These are phyloP conservation scores for Dictyostelium citrinum DNA, from an alignment of 78 protist species.

Conservation along the genomic window DNA sequence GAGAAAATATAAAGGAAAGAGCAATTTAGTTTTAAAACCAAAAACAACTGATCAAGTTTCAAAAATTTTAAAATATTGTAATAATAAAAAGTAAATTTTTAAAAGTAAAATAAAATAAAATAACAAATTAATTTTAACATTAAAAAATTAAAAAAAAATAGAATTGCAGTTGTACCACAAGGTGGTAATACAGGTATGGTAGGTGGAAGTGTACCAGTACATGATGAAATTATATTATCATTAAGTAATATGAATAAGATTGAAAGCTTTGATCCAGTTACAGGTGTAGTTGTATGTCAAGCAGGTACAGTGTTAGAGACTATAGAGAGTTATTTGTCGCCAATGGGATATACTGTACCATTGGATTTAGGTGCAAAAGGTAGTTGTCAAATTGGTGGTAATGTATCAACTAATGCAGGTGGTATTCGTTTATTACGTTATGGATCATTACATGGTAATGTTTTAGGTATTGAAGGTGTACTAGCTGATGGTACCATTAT, in stretches of 20 bases:
- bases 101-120: too few species aligned
- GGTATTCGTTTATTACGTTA: conserved; percentile 94
- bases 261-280: conserved; percentile 25
- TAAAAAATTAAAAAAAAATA: too few species aligned
- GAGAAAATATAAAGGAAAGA: conserved; percentile 65
- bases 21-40: conserved; percentile 71
- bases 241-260: conserved; percentile 80
- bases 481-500: conserved; percentile 92
- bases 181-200: conserved; percentile 99
- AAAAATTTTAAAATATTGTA: conserved; percentile 65
- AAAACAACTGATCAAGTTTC: conserved; percentile 86
- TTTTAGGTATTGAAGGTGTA: conserved; percentile 93
- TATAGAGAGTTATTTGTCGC: conserved; percentile 67
- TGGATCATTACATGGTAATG: conserved; percentile 92
- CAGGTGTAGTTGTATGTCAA: conserved; percentile 80
- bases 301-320: conserved; percentile 92
- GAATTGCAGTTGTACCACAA: conserved; percentile 93
- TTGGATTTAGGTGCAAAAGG: conserved; percentile 97
- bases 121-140: too few species aligned
- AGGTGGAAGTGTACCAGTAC: conserved; percentile 89
- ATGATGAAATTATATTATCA: conserved; percentile 92
- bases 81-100: conserved; percentile 38
- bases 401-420: conserved; percentile 96
- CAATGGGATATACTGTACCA: conserved; percentile 89
- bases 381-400: conserved; percentile 96